These are phyloP conservation scores for Tuber indicum DNA, from an alignment of 495 filamentous ascomycete genomes.

Conservation along the genomic window DNA sequence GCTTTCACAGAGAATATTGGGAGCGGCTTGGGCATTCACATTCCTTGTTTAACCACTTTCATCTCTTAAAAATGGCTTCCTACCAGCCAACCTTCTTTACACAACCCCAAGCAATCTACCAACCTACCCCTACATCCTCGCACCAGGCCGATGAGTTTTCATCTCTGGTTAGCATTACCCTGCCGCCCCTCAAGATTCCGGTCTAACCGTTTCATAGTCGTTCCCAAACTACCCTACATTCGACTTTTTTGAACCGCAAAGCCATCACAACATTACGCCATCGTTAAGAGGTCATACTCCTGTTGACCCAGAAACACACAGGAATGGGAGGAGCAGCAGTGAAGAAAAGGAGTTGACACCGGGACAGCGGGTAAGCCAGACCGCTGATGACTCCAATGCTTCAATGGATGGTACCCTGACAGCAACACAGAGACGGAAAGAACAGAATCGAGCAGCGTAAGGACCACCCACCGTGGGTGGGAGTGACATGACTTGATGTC, in stretches of 20 bases:
- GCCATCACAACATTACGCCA: conserved; percentile 27
- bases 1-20: not conserved
- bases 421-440: conserved; percentile 60
- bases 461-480: conserved; percentile 42
- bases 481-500: conserved; percentile 7
- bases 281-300: conserved; percentile 33
- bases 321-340: conserved; percentile 37
- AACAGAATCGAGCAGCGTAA: conserved; percentile 94
- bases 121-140: conserved; percentile 31
- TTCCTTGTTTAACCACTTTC: not conserved
- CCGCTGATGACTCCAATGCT: conserved; percentile 46
- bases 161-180: conserved; percentile 27
- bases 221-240: conserved; percentile 27
- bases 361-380: conserved; percentile 37
- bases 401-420: conserved; percentile 31
- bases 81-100: conserved; percentile 31
- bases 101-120: conserved; percentile 29
- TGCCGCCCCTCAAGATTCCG: not conserved
- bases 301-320: conserved; percentile 30
- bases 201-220: conserved; percentile 11
- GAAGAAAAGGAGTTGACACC: conserved; percentile 43
- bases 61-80: conserved; percentile 23
- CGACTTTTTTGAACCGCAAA: conserved; percentile 24
- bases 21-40: not conserved
- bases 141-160: conserved; percentile 33